Evolutionary conservation across 2,329 filamentous ascomycete genomes (phyloP), one percentile per base, ranked within the genome.

Genomic region (Curvularia hawaiiensis): DNA sequence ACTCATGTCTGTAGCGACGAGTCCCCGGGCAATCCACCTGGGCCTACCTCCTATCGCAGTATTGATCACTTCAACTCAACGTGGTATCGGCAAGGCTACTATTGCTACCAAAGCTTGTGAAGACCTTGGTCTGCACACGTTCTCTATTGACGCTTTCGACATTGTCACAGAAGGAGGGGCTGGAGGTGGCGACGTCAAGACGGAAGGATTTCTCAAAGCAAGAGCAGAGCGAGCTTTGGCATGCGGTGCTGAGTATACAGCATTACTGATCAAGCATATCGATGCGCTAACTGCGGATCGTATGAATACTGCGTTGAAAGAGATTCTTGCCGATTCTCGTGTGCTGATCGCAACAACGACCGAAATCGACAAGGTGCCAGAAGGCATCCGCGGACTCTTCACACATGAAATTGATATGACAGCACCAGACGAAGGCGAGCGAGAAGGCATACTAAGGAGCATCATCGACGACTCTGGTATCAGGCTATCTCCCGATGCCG

Each of bases 391-490:
- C 52, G 92, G 92, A 11, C 82, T 98, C 3, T 98, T 99, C 75
- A 97, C 92, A 0, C 94, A 99, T 69, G 95, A 99, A 76, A 83
- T 99, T 41, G 94, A 98, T 71, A 92, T 99, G 85, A 86, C 83
- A 44, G 95, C 95, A 0, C 95, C 95, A 0, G 93, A 98, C 67
- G 95, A 99, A 74, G 88, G 87, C 26, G 94, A 98, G 77, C 84
- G 95, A 78, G 93, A 97, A 78, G 90, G 90, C 2, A 95, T 98
- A 46, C 79, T 99, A 9, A 86, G 85, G 50, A 88, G 88, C 58
- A 90, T 96, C 35, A 85, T 97, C 33, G 85, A 90, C 33, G 88
- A 92, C 57, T 85, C 88, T 28, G 88, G 90, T 2, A 83, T 97
- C 22, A 84, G 86, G n/a, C 79, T 97, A 2, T 90, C 93, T 18